Evolutionary conservation across 257 asterid species (phyloP).

Genomic region (Scutellaria barbata): DNA sequence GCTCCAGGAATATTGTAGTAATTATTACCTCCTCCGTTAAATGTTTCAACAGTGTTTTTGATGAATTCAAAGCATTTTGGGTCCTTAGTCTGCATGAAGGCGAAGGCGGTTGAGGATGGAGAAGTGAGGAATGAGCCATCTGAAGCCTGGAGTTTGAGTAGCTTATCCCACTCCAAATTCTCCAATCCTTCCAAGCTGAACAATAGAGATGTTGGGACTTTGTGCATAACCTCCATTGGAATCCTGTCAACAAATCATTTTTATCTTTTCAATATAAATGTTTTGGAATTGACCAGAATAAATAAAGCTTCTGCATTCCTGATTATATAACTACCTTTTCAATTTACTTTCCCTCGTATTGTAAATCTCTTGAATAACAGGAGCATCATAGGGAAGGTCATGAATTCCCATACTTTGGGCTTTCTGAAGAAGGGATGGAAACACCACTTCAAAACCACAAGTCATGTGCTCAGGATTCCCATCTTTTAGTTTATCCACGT

Average conservation of each 20-base stretch:
- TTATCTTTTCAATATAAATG: too few species aligned
- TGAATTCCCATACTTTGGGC: slow-evolving; percentile 38
- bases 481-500: slow-evolving; percentile 31
- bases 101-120: slow-evolving; percentile 65
- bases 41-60: slow-evolving; percentile 31
- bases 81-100: slow-evolving; percentile 55
- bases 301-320: too few species aligned
- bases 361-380: slow-evolving; percentile 5
- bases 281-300: too few species aligned
- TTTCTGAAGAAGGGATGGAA: slow-evolving; percentile 46
- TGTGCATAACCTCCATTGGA: slow-evolving; percentile 50
- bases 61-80: slow-evolving; percentile 44
- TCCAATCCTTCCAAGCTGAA: slow-evolving; percentile 56
- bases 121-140: slow-evolving; percentile 64
- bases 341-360: not conserved
- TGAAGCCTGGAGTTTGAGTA: slow-evolving; percentile 47
- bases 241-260: slow-evolving; percentile 47
- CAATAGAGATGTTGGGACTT: slow-evolving; percentile 46
- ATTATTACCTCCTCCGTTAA: slow-evolving; percentile 56
- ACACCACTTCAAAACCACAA: slow-evolving; percentile 49
- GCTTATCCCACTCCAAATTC: slow-evolving; percentile 54
- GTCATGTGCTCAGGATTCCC: slow-evolving; percentile 43
- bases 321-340: too few species aligned
- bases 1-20: too few species aligned
- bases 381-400: slow-evolving; percentile 35